A percentile compares a stretch with the other conserved stretches of the same genome.
These are phyloP conservation scores for Ascocoryne sarcoides DNA, from an alignment of 2,329 filamentous ascomycete genomes.

Conservation along the genomic window DNA sequence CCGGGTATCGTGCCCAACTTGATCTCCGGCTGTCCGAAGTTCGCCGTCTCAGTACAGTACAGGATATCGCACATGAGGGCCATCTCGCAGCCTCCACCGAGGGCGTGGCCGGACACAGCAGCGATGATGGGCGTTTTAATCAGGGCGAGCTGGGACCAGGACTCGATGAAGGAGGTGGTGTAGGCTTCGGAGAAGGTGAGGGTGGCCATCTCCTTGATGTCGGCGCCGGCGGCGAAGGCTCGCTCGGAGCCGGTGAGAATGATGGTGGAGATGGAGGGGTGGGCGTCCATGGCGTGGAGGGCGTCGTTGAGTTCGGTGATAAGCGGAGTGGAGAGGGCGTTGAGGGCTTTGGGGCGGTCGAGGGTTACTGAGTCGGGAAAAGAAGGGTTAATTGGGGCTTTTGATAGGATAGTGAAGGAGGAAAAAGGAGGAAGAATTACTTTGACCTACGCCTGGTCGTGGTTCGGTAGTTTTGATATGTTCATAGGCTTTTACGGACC, in stretches of 20 bases:
- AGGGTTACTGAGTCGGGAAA: conserved; percentile 59
- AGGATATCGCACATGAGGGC: conserved; percentile 96
- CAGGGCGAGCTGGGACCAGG: conserved; percentile 76
- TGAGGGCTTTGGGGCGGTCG: conserved; percentile 90
- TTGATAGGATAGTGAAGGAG: conserved; percentile 15
- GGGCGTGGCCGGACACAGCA: conserved; percentile 87
- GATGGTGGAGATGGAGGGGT: conserved; percentile 64
- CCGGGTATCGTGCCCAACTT: conserved; percentile 90
- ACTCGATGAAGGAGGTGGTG: conserved; percentile 84
- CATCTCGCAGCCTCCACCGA: conserved; percentile 92
- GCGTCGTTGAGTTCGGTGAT: conserved; percentile 84
- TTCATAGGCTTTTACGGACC: conserved; percentile 51
- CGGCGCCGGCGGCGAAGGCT: conserved; percentile 90
- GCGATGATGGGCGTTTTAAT: conserved; percentile 93
- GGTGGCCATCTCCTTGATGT: conserved; percentile 98
- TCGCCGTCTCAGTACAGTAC: conserved; percentile 78
- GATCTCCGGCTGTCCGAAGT: conserved; percentile 95
- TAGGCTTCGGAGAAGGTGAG: conserved; percentile 86
- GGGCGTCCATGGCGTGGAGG: conserved; percentile 59
- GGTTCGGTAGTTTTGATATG: conserved; percentile 75
- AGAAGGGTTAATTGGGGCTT: conserved; percentile 1
- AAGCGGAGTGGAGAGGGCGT: conserved; percentile 84
- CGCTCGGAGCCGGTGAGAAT: conserved; percentile 81
- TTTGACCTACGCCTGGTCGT: conserved; percentile 81
- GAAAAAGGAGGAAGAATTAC: conserved; percentile 38